Evolutionary conservation across 176 grass and related monocot genomes (phyloP).

Genomic region (Ananas comosus): DNA sequence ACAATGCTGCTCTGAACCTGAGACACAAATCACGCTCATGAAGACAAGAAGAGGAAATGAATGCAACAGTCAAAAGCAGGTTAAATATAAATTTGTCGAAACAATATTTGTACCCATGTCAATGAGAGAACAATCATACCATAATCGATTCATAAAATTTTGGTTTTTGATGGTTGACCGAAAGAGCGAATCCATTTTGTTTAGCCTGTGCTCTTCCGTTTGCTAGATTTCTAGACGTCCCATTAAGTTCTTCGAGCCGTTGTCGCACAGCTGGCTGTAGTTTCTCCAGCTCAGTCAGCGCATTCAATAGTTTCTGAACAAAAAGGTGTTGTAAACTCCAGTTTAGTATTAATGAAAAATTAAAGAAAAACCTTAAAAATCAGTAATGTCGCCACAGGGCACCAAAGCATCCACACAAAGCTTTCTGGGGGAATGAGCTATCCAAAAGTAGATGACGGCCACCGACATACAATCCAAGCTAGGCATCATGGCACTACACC

Average conservation of each 20-base stretch:
- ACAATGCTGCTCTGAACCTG: conserved; percentile 7
- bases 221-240: conserved; percentile 18
- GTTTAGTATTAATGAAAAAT: neutral
- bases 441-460: neutral
- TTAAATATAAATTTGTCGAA: neutral
- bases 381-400: neutral
- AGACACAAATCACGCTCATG: too few relatives aligned
- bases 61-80: conserved; percentile 1
- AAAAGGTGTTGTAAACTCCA: neutral
- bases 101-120: neutral
- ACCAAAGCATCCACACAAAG: neutral
- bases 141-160: conserved; percentile 8
- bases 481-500: neutral
- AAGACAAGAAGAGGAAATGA: too few relatives aligned
- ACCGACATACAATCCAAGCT: neutral
- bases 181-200: conserved; percentile 21
- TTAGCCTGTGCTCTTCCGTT: conserved; percentile 13
- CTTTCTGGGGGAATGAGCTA: neutral
- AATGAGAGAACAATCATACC: conserved; percentile 13
- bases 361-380: neutral
- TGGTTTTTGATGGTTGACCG: conserved; percentile 14
- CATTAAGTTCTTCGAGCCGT: conserved; percentile 33
- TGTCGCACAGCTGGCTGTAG: conserved; percentile 36
- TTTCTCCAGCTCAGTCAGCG: conserved; percentile 36
- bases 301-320: conserved; percentile 35